Evolutionary conservation across 352 stramenopile species (phyloP).

Genomic region (Blastocystis sp.): DNA sequence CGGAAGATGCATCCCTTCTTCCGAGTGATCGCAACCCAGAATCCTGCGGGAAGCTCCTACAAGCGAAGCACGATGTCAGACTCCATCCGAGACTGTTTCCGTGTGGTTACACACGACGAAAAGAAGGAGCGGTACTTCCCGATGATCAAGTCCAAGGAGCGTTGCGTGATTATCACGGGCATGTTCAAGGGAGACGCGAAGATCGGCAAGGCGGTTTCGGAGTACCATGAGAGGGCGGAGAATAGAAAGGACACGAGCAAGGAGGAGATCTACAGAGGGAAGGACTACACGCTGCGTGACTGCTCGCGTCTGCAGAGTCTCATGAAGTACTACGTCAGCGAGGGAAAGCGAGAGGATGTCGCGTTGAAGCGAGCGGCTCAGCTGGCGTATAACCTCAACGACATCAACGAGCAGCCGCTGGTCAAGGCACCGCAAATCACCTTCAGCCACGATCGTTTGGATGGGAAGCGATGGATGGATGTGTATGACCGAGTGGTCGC

Average conservation of each 20-base stretch:
- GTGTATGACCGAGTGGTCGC: slow-evolving; percentile 6
- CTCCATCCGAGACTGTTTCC: neutral
- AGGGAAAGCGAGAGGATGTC: neutral
- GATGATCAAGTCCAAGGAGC: neutral
- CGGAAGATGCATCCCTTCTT: slow-evolving; percentile 64
- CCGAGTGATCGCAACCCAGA: slow-evolving; percentile 60
- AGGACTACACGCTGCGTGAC: slow-evolving; percentile 41
- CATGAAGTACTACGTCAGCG: neutral
- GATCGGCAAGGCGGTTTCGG: neutral
- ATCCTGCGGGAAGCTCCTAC: neutral
- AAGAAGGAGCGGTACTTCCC: neutral
- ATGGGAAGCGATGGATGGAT: neutral
- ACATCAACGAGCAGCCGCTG: neutral
- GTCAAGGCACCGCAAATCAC: neutral
- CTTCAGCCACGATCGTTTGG: slow-evolving; percentile 6
- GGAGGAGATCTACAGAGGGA: neutral
- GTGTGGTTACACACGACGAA: neutral
- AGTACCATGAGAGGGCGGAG: neutral
- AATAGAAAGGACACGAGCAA: neutral
- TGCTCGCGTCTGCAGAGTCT: slow-evolving; percentile 2
- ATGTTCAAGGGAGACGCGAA: neutral
- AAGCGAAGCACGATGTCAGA: neutral
- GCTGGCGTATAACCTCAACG: slow-evolving; percentile 22
- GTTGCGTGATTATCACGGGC: neutral
- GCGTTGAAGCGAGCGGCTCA: neutral